phyloP scores from a whole-genome alignment of 768 basidiomycete species.

The Boletus patriciae region DNA sequence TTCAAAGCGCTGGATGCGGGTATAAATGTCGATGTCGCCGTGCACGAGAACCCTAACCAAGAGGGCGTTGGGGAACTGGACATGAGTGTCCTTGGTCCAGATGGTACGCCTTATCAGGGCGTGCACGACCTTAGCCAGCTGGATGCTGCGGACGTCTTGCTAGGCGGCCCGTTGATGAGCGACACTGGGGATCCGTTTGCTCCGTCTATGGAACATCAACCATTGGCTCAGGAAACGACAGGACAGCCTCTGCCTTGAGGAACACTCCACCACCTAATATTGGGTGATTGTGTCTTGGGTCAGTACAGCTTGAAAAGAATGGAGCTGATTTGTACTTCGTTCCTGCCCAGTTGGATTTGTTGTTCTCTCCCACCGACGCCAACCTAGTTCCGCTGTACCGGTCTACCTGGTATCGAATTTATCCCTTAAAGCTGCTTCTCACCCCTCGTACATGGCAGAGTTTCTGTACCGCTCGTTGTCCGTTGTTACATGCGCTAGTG shows the following conservation, averaged over 20 bases:
- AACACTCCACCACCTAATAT: not conserved
- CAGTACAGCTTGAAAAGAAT: not conserved
- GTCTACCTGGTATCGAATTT: not conserved
- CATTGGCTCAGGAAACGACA: slow-evolving; percentile 12
- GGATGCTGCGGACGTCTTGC: slow-evolving; percentile 49
- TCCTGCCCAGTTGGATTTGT: not conserved
- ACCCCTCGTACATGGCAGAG: not conserved
- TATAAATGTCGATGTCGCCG: slow-evolving; percentile 44
- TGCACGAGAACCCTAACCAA: slow-evolving; percentile 32
- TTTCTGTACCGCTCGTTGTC: not conserved
- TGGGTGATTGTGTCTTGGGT: slow-evolving; percentile 11
- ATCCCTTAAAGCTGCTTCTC: not conserved
- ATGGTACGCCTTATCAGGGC: slow-evolving; percentile 57
- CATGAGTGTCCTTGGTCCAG: slow-evolving; percentile 63
- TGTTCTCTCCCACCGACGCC: not conserved
- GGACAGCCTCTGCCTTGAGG: slow-evolving; percentile 8
- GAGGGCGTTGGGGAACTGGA: slow-evolving; percentile 54
- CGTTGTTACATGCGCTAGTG: not conserved
- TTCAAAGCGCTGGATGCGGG: slow-evolving; percentile 54
- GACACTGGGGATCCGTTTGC: slow-evolving; percentile 61
- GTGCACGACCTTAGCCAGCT: slow-evolving; percentile 58
- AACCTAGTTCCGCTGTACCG: not conserved
- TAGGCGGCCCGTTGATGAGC: slow-evolving; percentile 64
- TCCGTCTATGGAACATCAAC: slow-evolving; percentile 21
- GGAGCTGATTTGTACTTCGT: slow-evolving; percentile 5